These are phyloP conservation scores for Talaromyces marneffei DNA, from an alignment of 2,329 filamentous ascomycete genomes.

Conservation along the genomic window DNA sequence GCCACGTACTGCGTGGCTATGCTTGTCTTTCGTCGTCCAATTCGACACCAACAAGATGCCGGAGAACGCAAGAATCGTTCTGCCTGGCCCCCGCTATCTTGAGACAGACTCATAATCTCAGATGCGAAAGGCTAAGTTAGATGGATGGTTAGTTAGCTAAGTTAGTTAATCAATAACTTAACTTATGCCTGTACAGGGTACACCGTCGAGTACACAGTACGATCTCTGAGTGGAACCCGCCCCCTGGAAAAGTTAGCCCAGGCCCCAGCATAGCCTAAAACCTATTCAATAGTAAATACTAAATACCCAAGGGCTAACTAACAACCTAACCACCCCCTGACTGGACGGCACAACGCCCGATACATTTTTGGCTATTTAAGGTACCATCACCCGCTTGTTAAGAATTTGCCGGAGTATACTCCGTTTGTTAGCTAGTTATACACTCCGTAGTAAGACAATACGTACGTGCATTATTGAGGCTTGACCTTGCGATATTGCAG, in stretches of 20 bases:
- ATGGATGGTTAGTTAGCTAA: too few relatives aligned
- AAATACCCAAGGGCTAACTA: not conserved
- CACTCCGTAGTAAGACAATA: not conserved
- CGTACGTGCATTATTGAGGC: not conserved
- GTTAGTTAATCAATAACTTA: too few relatives aligned
- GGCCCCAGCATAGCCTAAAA: not conserved
- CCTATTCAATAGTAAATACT: too few relatives aligned
- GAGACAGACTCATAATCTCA: slow-evolving; percentile 1
- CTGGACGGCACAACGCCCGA: not conserved
- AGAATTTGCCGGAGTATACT: not conserved
- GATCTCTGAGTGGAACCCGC: not conserved
- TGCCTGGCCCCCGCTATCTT: not conserved
- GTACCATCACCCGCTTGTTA: not conserved
- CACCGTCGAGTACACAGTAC: not conserved
- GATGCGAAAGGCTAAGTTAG: too few relatives aligned
- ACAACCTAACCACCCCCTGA: not conserved
- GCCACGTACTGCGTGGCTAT: not conserved
- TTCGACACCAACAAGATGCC: not conserved
- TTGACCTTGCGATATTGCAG: too few relatives aligned
- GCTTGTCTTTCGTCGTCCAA: not conserved
- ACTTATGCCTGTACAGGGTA: not conserved
- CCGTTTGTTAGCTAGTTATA: not conserved
- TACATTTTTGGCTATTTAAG: not conserved
- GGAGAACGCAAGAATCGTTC: not conserved
- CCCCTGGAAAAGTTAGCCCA: not conserved